Evolutionary conservation across 2,329 filamentous ascomycete species (phyloP).

Genomic region (Xylariales sp.): DNA sequence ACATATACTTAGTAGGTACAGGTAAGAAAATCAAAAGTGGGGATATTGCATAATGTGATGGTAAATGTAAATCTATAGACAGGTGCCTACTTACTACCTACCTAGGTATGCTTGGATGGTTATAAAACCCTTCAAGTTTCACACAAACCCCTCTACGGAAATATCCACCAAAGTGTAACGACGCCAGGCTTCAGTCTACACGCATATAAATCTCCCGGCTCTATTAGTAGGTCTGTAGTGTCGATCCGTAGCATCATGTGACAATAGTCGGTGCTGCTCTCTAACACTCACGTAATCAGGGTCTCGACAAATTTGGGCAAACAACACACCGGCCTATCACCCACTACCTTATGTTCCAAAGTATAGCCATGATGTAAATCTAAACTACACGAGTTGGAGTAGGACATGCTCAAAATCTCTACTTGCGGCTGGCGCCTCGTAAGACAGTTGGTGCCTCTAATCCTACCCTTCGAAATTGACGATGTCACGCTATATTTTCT

Average conservation of each 20-base stretch:
- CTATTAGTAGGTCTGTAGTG: slow-evolving; percentile 17
- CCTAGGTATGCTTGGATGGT: background rate
- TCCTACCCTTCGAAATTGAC: no score
- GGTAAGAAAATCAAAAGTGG: background rate
- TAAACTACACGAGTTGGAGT: background rate
- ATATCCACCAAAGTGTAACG: slow-evolving; percentile 23
- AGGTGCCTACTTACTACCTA: background rate
- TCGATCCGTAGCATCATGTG: slow-evolving; percentile 23
- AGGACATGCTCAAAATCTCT: background rate
- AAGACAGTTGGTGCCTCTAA: no score
- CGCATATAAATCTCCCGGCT: background rate
- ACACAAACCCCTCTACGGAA: slow-evolving; percentile 11
- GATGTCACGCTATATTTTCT: no score
- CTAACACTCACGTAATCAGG: slow-evolving; percentile 13
- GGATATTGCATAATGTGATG: background rate
- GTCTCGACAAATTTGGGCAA: no score
- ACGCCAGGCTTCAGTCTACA: background rate
- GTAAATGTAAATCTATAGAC: background rate
- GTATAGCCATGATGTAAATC: background rate
- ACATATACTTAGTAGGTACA: no score
- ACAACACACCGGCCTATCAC: no score
- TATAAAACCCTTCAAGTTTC: slow-evolving; percentile 26
- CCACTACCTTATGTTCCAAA: no score
- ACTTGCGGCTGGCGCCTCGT: no score
- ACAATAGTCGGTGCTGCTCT: slow-evolving; percentile 4